These are phyloP conservation scores for Arthrobotrys iridis DNA, from an alignment of 2,329 filamentous ascomycete genomes.

Conservation along the genomic window DNA sequence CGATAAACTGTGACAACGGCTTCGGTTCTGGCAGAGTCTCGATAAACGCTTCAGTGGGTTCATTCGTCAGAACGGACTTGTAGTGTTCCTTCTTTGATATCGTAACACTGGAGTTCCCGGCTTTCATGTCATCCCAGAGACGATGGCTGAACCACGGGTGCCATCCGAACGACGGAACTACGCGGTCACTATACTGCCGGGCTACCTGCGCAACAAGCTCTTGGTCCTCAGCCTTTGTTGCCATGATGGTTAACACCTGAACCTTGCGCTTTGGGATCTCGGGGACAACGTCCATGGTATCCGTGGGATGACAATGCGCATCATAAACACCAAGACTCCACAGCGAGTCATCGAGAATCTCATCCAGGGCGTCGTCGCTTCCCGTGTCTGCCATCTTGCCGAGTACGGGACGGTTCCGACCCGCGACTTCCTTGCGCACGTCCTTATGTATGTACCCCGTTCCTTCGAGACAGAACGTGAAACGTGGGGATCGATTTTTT, in stretches of 20 bases:
- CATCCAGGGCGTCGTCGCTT: neutral
- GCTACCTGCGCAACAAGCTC: constrained; percentile 74
- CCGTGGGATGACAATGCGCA: constrained; percentile 83
- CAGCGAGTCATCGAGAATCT: constrained; percentile 40
- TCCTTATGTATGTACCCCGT: neutral
- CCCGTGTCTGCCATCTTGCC: constrained; percentile 23
- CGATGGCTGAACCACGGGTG: constrained; percentile 88
- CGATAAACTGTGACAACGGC: constrained; percentile 70
- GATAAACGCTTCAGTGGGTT: constrained; percentile 64
- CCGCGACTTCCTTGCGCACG: constrained; percentile 1
- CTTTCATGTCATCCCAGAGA: constrained; percentile 71
- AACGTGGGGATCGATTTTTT: too few relatives aligned
- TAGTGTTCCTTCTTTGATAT: constrained; percentile 68
- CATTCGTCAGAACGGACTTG: constrained; percentile 70
- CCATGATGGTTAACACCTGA: constrained; percentile 75
- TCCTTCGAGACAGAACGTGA: neutral
- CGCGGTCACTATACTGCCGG: constrained; percentile 65
- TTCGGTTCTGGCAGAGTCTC: constrained; percentile 69
- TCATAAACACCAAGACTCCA: constrained; percentile 79
- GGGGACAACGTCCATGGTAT: constrained; percentile 71
- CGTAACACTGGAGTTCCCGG: neutral
- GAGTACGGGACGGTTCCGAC: constrained; percentile 11
- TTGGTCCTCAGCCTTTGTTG: constrained; percentile 79
- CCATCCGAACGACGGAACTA: constrained; percentile 83
- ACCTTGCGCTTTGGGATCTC: constrained; percentile 40